Base-by-base conservation (phyloP, 106 monocot species). In the Narthecium ossifragum region DNA sequence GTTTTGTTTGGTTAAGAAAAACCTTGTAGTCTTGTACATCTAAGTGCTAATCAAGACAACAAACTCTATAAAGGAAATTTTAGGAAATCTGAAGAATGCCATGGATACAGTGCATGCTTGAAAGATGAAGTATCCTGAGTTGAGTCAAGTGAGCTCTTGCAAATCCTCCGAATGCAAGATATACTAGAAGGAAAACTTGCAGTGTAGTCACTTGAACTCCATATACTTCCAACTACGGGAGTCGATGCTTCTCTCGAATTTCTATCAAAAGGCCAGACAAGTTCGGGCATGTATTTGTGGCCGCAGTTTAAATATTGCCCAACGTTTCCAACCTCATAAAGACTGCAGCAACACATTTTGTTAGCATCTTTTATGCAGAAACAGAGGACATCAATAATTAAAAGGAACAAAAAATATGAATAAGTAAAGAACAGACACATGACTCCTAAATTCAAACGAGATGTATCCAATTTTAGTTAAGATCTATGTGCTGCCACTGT, bases 31-130 rank as follows among this genome's bases (percentile, higher is more conserved):
- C 66, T 81, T 81, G 84, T 15, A 60, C 56, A 18, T 41, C n/a
- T 30, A 4, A 23, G 2, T 40, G 6, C 24, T 28, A 18, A 40
- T 57, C 31, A 28, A 43, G n/a, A 13, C 6, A 24, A 24, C 21
- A 46, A 30, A 21, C 15, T 25, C 6, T 45, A 13, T 26, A 18
- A 17, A 55, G 12, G 46, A 34, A 18, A 45, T 11, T 25, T 13
- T 18, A 58, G 2, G n/a, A 52, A 32, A 11, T 25, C 59, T 59
- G 9, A 47, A 34, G 61, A 51, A 8, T 20, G 8, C 31, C 24
- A 18, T 50, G 85, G 85, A 91, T 91, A 91, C 91, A 91, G 67
- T 74, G 69, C 82, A 68, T 74, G 75, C 53, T 60, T 78, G 39
- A 30, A 36, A 53, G 57, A 41, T 34, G 51, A 55, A 62, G 10